phyloP scores from a whole-genome alignment of 805 yeast species.

The Saccharomyces jurei region DNA sequence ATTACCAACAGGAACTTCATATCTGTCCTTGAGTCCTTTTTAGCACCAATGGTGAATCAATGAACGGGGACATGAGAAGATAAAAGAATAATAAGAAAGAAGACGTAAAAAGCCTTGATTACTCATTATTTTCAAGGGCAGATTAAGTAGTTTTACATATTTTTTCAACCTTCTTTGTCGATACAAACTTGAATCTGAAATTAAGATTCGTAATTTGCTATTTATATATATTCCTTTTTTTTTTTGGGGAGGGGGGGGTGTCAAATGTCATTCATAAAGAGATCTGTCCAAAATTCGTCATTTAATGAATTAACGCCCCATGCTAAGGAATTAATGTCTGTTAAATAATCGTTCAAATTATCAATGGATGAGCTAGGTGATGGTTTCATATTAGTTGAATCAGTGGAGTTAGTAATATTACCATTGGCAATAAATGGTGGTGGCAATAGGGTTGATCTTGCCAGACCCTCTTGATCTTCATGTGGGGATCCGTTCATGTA shows the following conservation, averaged over 20 bases:
- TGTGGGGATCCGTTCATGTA: background rate
- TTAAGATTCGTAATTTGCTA: background rate
- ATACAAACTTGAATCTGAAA: background rate
- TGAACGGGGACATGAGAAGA: constrained; percentile 1
- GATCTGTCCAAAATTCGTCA: constrained; percentile 68
- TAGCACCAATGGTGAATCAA: constrained; percentile 24
- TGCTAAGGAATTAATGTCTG: constrained; percentile 35
- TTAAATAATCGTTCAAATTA: constrained; percentile 22
- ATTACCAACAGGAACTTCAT: constrained; percentile 26
- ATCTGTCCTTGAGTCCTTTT: constrained; percentile 21
- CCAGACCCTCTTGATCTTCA: background rate
- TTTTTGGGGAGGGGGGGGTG: no score
- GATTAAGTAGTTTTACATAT: background rate
- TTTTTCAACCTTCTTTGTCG: background rate
- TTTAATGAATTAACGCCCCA: constrained; percentile 47
- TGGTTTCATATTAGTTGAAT: constrained; percentile 34
- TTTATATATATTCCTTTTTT: background rate
- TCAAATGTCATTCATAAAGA: constrained; percentile 17
- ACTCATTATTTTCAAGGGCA: background rate
- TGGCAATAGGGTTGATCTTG: background rate
- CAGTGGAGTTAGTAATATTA: constrained; percentile 1
- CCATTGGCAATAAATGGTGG: background rate
- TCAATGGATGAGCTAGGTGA: constrained; percentile 36
- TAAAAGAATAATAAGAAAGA: background rate
- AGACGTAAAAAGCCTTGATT: background rate